Conservation (phyloP, 1,139 yeast species). For the Trichomonascaceae sp. region DNA sequence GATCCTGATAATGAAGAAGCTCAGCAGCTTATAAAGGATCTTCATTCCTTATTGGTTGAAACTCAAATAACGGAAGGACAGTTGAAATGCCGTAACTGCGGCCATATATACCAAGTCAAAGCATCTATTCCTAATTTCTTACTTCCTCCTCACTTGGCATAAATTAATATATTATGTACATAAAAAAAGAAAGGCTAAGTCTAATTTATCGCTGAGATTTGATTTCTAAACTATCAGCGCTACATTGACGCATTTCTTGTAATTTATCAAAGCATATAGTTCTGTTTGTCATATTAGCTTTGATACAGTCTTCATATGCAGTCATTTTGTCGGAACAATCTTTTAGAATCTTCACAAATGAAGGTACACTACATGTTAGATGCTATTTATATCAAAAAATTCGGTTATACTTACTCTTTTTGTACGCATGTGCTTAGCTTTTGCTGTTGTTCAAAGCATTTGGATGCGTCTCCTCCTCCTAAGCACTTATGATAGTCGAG, state of each 20-base stretch:
- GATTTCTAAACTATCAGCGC: slow-evolving; percentile 28
- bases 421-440: slow-evolving; percentile 52
- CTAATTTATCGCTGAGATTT: not conserved
- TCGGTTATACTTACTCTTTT: slow-evolving; percentile 27
- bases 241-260: slow-evolving; percentile 35
- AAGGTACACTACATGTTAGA: slow-evolving; percentile 42
- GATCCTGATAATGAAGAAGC: slow-evolving; percentile 45
- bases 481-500: slow-evolving; percentile 61
- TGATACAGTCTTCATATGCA: slow-evolving; percentile 57
- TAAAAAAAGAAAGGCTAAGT: not conserved
- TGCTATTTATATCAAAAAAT: not conserved
- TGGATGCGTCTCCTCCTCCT: slow-evolving; percentile 42
- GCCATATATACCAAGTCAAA: slow-evolving; percentile 81
- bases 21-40: slow-evolving; percentile 58
- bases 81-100: slow-evolving; percentile 83
- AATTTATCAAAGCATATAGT: slow-evolving; percentile 39
- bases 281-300: slow-evolving; percentile 34
- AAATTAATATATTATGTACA: slow-evolving; percentile 5
- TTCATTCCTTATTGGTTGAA: slow-evolving; percentile 74
- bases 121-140: slow-evolving; percentile 91
- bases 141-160: slow-evolving; percentile 84
- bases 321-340: slow-evolving; percentile 51
- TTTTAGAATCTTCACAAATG: slow-evolving; percentile 56
- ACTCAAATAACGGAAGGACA: slow-evolving; percentile 73
- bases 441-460: slow-evolving; percentile 48